These are phyloP conservation scores for Aristolochia californica DNA, from an alignment of 164 flowering plant species.

Conservation along the genomic window DNA sequence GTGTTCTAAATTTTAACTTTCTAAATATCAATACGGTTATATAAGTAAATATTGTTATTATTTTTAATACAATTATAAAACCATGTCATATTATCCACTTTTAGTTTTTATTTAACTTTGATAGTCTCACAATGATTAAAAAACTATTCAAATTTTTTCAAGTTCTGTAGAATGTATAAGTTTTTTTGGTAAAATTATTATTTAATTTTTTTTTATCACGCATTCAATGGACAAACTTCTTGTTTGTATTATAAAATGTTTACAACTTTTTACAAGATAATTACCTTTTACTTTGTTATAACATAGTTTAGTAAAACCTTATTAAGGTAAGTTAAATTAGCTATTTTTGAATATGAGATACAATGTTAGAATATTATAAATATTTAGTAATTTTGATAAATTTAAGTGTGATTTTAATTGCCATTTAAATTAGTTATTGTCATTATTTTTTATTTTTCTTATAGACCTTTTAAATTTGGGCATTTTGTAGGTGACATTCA, in stretches of 20 bases:
- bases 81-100: neutral
- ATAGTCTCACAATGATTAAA: neutral
- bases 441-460: neutral
- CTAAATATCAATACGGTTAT: too few relatives aligned
- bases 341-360: neutral
- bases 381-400: too few relatives aligned
- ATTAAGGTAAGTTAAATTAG: neutral
- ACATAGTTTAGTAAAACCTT: neutral
- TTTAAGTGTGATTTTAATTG: too few relatives aligned
- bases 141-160: too few relatives aligned
- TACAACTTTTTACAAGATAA: neutral
- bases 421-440: neutral
- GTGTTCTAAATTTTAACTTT: too few relatives aligned
- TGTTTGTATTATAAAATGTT: neutral
- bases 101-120: too few relatives aligned
- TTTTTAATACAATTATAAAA: too few relatives aligned
- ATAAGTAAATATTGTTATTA: too few relatives aligned
- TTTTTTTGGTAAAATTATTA: neutral
- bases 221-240: neutral
- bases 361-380: too few relatives aligned
- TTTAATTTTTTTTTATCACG: neutral
- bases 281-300: neutral
- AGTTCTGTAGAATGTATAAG: neutral
- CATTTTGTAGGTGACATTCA: slow-evolving; percentile 41
- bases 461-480: neutral